These are phyloP conservation scores for Fagopyrum esculentum DNA, from an alignment of 148 eudicot genomes.

Conservation along the genomic window DNA sequence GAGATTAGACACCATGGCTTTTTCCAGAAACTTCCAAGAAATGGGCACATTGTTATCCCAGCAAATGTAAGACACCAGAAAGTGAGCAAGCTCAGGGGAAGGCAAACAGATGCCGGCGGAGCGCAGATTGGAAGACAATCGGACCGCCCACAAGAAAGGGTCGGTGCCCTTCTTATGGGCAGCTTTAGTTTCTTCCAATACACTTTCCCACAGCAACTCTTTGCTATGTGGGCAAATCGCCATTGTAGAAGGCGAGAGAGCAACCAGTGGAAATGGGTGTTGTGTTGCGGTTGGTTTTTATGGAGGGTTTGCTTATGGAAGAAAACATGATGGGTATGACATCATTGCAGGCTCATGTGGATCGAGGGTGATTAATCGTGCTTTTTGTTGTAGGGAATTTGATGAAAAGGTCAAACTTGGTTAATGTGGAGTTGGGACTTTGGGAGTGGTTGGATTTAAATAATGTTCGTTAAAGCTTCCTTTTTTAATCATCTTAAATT, in stretches of 20 bases:
- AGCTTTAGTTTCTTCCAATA: constrained; percentile 46
- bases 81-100: constrained; percentile 61
- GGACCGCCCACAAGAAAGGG: constrained; percentile 71
- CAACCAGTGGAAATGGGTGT: background rate
- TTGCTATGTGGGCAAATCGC: constrained; percentile 20
- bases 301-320: constrained; percentile 3
- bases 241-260: constrained; percentile 27
- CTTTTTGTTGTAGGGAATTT: background rate
- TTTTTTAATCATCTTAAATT: background rate
- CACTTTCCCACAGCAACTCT: constrained; percentile 46
- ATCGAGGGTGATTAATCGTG: background rate
- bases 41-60: constrained; percentile 80
- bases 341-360: constrained; percentile 2
- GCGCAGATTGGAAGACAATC: constrained; percentile 51
- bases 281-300: background rate
- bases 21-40: constrained; percentile 88
- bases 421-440: background rate
- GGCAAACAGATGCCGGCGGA: constrained; percentile 53
- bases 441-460: background rate
- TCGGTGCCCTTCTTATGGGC: constrained; percentile 67
- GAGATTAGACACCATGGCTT: constrained; percentile 43
- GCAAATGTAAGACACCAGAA: constrained; percentile 73
- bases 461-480: background rate
- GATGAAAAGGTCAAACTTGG: constrained; percentile 8
- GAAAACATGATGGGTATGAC: constrained; percentile 5